phyloP scores from a whole-genome alignment of 192 early-diverging fungal species.

The Podila epigama region DNA sequence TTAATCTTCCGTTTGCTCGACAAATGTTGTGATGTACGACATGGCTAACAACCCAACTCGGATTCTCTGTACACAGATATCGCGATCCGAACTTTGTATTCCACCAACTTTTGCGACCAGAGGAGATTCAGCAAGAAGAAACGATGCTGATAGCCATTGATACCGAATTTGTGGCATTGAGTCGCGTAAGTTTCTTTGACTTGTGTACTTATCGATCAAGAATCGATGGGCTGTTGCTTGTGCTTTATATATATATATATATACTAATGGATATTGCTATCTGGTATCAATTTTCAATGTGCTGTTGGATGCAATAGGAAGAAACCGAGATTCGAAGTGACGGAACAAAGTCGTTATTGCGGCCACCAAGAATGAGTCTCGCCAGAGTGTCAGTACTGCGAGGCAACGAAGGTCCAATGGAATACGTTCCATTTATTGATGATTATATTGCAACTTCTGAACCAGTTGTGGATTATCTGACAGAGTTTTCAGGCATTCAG shows the following conservation, averaged over 20 bases:
- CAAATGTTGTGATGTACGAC: no score
- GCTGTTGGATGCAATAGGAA: conserved; percentile 50
- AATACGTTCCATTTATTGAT: conserved; percentile 92
- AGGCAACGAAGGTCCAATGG: conserved; percentile 72
- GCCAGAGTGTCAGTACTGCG: conserved; percentile 92
- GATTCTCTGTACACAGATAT: conserved; percentile 50
- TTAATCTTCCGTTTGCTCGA: no score
- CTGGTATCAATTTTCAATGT: not conserved
- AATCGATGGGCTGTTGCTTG: no score
- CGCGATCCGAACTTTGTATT: conserved; percentile 51
- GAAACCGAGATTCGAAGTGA: conserved; percentile 92
- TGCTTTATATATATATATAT: no score
- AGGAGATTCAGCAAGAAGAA: conserved; percentile 69
- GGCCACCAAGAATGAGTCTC: conserved; percentile 82
- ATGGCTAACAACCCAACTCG: not conserved
- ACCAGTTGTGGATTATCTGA: conserved; percentile 90
- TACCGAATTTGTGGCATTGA: conserved; percentile 94
- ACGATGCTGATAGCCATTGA: conserved; percentile 86
- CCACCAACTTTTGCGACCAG: conserved; percentile 57
- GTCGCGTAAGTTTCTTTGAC: conserved; percentile 58
- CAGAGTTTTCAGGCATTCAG: conserved; percentile 94
- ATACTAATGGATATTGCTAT: not conserved
- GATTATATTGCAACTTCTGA: conserved; percentile 91
- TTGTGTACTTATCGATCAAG: no score
- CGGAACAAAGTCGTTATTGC: conserved; percentile 83